These are phyloP conservation scores for Mentha longifolia DNA, from an alignment of 257 asterid species.

Conservation along the genomic window DNA sequence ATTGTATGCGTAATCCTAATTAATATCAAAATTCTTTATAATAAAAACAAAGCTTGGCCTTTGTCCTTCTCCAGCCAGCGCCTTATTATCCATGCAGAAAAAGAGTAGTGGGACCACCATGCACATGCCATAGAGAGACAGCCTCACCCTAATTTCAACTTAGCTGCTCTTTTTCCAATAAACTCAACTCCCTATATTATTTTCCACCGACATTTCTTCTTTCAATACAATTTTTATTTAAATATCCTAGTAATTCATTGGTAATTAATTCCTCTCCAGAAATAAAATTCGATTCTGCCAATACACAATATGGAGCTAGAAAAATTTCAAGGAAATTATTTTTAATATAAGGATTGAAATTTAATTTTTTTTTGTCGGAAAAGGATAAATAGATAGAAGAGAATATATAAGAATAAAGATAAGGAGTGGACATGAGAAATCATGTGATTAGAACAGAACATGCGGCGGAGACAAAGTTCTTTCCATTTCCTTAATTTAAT, in stretches of 20 bases:
- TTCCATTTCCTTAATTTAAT: constrained; percentile 9
- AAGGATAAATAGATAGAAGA: too few species aligned
- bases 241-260: not conserved
- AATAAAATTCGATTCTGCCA: not conserved
- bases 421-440: not conserved
- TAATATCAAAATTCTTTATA: not conserved
- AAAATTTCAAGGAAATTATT: not conserved
- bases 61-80: constrained; percentile 1
- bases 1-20: not conserved
- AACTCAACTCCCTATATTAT: not conserved
- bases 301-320: not conserved
- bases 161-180: not conserved
- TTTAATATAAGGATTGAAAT: too few species aligned
- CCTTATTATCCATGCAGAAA: not conserved
- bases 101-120: constrained; percentile 6
- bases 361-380: too few species aligned
- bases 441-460: constrained; percentile 45
- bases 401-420: not conserved
- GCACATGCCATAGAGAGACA: constrained; percentile 19
- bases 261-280: not conserved
- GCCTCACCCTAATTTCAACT: constrained; percentile 8
- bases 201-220: constrained; percentile 25
- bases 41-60: not conserved
- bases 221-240: not conserved
- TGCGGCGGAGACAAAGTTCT: constrained; percentile 45